Base-by-base conservation (phyloP, 129 eudicot genomes). In the Gnaphalium uliginosum region DNA sequence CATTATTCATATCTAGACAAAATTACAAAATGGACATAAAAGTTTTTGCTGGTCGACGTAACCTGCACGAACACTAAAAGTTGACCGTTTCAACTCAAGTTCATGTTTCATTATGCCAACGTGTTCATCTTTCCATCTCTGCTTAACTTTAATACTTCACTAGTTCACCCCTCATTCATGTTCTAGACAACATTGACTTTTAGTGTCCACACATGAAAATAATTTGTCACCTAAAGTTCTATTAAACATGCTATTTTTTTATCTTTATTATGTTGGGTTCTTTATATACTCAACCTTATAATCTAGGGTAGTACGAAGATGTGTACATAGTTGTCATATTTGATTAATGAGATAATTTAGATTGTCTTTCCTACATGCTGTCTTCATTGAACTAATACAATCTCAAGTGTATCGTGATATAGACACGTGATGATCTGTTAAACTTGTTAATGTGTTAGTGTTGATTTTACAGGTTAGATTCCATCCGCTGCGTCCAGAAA, bases 401-500 rank as follows among this genome's bases (percentile, higher is more conserved):
- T 68, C 66, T 75, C 1, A 14, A 66, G 72, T 23, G 61, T 23
- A 37, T 25, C 5, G 8, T 65, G 57, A 26, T 18, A 24, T 23
- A 41, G 1, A 41, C 14, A 41, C 10, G 14, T 41, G 48, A 11
- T 41, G 14, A 41, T 41, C 14, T 41, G 15, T 41, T 41, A 27
- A 53, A 27, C 27, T 56, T 26, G 14, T 8, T 63, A 56, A 27
- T 76, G 57, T 68, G 25, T 18, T 67, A 25, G 59, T 66, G 51
- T 25, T 8, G 27, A 25, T 79, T 71, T 57, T 74, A 71, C 89
- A 89, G 94, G 94, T 89, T 63, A 89, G 94, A 73, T 89, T 89
- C 74, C 90, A 89, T 66, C 94, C 94, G 0, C 23, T 82, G 83
- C 84, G 68, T 72, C 81, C 87, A 46, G 90, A 86, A 63, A 84